These are phyloP conservation scores for Pterocarpus santalinus DNA, from an alignment of 306 rosid species.

Conservation along the genomic window DNA sequence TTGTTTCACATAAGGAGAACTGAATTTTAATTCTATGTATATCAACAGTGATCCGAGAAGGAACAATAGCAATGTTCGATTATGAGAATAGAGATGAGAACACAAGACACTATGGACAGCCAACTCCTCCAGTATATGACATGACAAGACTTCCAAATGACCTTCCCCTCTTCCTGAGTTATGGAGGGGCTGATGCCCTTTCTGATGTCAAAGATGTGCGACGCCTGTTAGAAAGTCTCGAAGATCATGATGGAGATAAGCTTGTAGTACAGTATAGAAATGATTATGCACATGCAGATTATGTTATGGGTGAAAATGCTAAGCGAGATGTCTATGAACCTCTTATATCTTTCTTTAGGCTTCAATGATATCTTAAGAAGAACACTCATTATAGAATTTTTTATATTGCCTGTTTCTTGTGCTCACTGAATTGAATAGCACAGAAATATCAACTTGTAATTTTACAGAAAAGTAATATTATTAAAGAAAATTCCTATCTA, in stretches of 20 bases:
- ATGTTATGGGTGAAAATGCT: constrained; percentile 79
- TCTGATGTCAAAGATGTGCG: constrained; percentile 76
- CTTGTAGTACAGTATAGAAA: constrained; percentile 70
- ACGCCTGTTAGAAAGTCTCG: constrained; percentile 59
- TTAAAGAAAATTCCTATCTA: constrained; percentile 29
- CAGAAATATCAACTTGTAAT: constrained; percentile 40
- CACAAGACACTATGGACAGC: constrained; percentile 68
- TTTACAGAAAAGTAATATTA: constrained; percentile 24
- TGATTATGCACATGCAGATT: constrained; percentile 89
- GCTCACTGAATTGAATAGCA: constrained; percentile 37
- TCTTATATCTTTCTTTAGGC: constrained; percentile 73
- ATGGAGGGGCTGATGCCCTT: constrained; percentile 79
- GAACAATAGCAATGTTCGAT: constrained; percentile 73
- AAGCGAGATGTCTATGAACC: constrained; percentile 74
- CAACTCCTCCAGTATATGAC: constrained; percentile 76
- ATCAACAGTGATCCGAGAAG: constrained; percentile 75
- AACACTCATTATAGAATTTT: constrained; percentile 38
- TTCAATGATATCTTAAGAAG: constrained; percentile 48
- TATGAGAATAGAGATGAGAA: constrained; percentile 57
- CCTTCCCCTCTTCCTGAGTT: constrained; percentile 71
- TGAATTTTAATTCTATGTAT: constrained; percentile 32
- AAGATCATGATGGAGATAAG: constrained; percentile 66
- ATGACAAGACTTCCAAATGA: constrained; percentile 71
- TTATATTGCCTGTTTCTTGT: constrained; percentile 19
- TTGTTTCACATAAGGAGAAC: constrained; percentile 25